A percentile compares a stretch with the other conserved stretches of the same genome.
These are phyloP conservation scores for Syzygium aqueum DNA, from an alignment of 345 rosid species.

Conservation along the genomic window DNA sequence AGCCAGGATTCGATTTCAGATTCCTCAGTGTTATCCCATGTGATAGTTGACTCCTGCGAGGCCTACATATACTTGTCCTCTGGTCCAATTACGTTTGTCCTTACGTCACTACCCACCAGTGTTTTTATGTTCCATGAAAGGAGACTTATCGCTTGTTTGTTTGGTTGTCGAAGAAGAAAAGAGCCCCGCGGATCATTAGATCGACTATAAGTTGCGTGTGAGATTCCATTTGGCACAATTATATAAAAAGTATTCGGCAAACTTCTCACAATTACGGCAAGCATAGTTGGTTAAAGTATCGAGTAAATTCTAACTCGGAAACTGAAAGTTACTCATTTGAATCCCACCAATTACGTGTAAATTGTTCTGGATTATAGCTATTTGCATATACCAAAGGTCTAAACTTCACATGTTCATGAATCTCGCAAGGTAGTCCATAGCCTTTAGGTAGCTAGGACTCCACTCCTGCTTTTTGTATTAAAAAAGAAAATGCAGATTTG, in stretches of 20 bases:
- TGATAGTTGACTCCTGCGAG: not conserved
- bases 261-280: not conserved
- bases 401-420: not conserved
- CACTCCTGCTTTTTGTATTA: not conserved
- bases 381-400: not conserved
- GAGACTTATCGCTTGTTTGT: not conserved
- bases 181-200: not conserved
- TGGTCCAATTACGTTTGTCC: not conserved
- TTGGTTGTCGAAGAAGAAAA: not conserved
- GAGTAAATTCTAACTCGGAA: not conserved
- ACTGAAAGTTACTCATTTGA: not conserved
- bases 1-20: not conserved
- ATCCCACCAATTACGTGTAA: not conserved
- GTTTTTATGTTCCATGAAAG: not conserved
- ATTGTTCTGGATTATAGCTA: not conserved
- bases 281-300: not conserved
- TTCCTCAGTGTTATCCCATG: not conserved
- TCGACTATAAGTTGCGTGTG: no score
- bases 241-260: not conserved
- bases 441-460: not conserved
- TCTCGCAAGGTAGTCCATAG: not conserved
- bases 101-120: not conserved
- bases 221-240: not conserved
- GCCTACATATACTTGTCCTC: not conserved
- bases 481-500: not conserved